These are phyloP conservation scores for Croton laevigatus DNA, from an alignment of 441 rosid species.

Conservation along the genomic window DNA sequence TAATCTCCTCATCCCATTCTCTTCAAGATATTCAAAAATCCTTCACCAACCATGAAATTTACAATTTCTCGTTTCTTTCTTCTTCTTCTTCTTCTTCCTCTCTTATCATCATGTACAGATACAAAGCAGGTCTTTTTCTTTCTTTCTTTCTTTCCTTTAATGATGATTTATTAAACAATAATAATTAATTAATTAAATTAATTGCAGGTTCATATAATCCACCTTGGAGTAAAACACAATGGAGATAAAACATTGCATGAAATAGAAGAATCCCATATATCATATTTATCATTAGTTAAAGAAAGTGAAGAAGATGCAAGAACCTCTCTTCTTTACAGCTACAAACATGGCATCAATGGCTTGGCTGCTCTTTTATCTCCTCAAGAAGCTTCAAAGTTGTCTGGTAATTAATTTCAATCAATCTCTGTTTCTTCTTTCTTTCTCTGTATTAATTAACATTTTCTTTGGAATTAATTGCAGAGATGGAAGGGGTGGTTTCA, in stretches of 20 bases:
- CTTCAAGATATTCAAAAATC: too few relatives aligned
- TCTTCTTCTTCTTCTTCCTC: constrained; percentile 36
- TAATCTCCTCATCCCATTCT: background rate
- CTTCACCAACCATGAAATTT: constrained; percentile 27
- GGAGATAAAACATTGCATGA: constrained; percentile 48
- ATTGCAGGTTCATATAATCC: constrained; percentile 51
- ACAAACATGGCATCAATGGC: constrained; percentile 81
- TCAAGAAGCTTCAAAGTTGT: constrained; percentile 62
- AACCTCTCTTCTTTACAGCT: constrained; percentile 73
- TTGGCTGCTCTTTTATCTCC: constrained; percentile 62
- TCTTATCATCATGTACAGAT: constrained; percentile 39
- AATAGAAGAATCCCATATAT: constrained; percentile 51
- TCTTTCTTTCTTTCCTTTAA: background rate
- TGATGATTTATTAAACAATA: background rate
- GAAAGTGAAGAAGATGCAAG: constrained; percentile 47
- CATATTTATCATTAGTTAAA: constrained; percentile 52
- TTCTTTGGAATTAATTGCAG: constrained; percentile 22
- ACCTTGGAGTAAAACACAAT: constrained; percentile 43
- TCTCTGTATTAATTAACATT: too few relatives aligned
- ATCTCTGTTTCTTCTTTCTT: background rate
- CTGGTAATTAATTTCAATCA: constrained; percentile 29
- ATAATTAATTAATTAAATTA: background rate
- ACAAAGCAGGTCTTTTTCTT: constrained; percentile 18
- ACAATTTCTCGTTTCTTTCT: constrained; percentile 26
- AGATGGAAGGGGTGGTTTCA: constrained; percentile 53